Conservation (phyloP, 2,329 filamentous ascomycete species). For the Trichoderma hamatum region DNA sequence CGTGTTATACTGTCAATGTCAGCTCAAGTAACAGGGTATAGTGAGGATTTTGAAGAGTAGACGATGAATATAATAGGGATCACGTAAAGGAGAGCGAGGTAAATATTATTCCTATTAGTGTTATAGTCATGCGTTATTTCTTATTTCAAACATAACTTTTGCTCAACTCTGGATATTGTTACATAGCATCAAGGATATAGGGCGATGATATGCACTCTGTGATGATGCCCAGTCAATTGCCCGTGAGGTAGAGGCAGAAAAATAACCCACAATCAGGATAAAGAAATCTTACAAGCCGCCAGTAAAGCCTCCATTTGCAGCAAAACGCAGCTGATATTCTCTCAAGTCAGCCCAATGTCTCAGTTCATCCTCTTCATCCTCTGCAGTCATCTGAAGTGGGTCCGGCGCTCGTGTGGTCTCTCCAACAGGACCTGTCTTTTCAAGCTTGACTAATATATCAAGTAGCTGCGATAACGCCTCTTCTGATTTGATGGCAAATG, state of each 20-base stretch:
- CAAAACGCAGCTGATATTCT: constrained; percentile 75
- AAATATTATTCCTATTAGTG: neutral
- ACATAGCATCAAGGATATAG: neutral
- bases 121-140: neutral
- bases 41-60: neutral
- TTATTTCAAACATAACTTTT: neutral
- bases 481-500: constrained; percentile 61
- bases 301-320: constrained; percentile 62
- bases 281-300: constrained; percentile 5
- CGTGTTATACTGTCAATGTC: no score
- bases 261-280: neutral
- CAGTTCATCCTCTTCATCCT: constrained; percentile 77
- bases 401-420: constrained; percentile 37
- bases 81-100: neutral
- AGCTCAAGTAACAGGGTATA: neutral
- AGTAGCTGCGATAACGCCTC: constrained; percentile 73
- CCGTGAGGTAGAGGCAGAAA: neutral
- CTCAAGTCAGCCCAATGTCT: constrained; percentile 77
- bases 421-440: constrained; percentile 57
- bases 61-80: neutral
- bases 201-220: neutral
- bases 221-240: neutral
- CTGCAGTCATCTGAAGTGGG: constrained; percentile 47
- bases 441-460: constrained; percentile 73
- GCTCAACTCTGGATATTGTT: neutral